Evolutionary conservation across 352 stramenopile species (phyloP), one percentile per base, ranked within the genome.

Genomic region (Thraustochytrium striatum): DNA sequence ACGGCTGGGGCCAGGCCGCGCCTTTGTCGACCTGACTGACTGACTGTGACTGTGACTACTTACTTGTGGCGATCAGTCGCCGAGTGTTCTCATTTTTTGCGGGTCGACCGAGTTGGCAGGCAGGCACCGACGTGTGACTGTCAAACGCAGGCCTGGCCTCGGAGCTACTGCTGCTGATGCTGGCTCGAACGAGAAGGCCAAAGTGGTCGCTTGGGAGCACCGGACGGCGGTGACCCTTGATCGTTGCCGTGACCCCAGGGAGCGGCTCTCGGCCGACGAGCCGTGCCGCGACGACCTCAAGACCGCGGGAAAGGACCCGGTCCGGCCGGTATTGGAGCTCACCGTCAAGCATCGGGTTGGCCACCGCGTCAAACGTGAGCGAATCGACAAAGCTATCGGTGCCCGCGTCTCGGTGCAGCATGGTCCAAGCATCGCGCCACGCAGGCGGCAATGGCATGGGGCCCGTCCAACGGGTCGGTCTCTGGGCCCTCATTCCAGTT

Each of bases 151-250:
- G n/a, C n/a, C n/a, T n/a, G n/a, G n/a, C n/a, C n/a, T n/a, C n/a
- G n/a, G n/a, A n/a, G n/a, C n/a, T n/a, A n/a, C n/a, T n/a, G n/a
- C n/a, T n/a, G n/a, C n/a, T n/a, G n/a, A n/a, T n/a, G n/a, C n/a
- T n/a, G n/a, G n/a, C n/a, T n/a, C n/a, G n/a, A n/a, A n/a, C 62
- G 9, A 70, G 13, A 5, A 75, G 2, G 11, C 65, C 65, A 38
- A 55, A 75, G 65, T 75, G 65, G 65, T 75, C 65, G 65, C 65
- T 75, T 13, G 65, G 52, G 5, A 62, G 65, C n/a, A 75, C 65
- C 19, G n/a, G n/a, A n/a, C n/a, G n/a, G n/a, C 32, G 5, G 32
- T 32, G 44, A 3, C 19, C 32, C 21, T 13, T 30, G 62, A n/a
- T n/a, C n/a, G n/a, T n/a, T n/a, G n/a, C n/a, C 43, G 65, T 43